A percentile compares a stretch with the other conserved stretches of the same genome.
phyloP scores from a whole-genome alignment of 768 basidiomycete species.

The Albatrellus ellisii region DNA sequence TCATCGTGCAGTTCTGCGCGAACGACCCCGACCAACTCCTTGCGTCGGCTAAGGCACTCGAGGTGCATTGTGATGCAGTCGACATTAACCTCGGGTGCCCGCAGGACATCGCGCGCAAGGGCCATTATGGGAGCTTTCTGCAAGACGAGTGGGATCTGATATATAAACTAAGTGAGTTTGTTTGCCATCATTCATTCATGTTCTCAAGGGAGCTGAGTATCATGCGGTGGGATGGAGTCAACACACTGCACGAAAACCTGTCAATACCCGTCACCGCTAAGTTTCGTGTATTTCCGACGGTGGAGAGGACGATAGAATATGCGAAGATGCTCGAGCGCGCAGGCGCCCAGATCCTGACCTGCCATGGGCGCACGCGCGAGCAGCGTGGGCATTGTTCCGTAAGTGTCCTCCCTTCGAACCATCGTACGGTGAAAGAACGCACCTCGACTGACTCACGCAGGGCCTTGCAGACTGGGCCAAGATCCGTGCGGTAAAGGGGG shows the following conservation, averaged over 20 bases:
- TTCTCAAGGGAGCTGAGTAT: not conserved
- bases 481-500: conserved; percentile 83
- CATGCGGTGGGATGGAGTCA: conserved; percentile 49
- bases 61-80: conserved; percentile 78
- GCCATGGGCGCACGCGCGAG: conserved; percentile 85
- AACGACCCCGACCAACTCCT: conserved; percentile 77
- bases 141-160: conserved; percentile 95
- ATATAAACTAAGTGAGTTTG: conserved; percentile 52
- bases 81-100: conserved; percentile 94
- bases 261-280: conserved; percentile 93
- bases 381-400: conserved; percentile 81
- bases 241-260: conserved; percentile 72
- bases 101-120: conserved; percentile 85
- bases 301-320: conserved; percentile 85
- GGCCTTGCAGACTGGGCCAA: conserved; percentile 85
- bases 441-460: conserved; percentile 21
- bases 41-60: conserved; percentile 61
- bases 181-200: not conserved
- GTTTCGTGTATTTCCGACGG: conserved; percentile 78
- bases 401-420: conserved; percentile 15
- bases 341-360: conserved; percentile 89
- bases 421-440: not conserved
- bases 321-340: conserved; percentile 93
- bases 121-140: conserved; percentile 80
- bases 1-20: conserved; percentile 90